A percentile compares a stretch with the other conserved stretches of the same genome.
Evolutionary conservation across 805 yeast genomes (phyloP).

Genomic region (Hanseniaspora lachancei): DNA sequence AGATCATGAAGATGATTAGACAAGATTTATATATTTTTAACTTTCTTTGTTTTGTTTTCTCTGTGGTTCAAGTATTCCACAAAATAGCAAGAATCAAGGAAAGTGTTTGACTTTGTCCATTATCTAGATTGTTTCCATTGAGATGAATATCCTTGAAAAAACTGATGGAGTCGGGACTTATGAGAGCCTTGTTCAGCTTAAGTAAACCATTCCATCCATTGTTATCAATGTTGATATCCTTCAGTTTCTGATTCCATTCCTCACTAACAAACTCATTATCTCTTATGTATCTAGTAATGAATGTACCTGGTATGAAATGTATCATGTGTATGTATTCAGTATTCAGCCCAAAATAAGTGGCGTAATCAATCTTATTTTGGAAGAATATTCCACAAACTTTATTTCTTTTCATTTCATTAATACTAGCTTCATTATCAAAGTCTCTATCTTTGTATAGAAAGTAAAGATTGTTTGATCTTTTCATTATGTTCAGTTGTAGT

Average conservation of each 20-base stretch:
- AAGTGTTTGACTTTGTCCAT: conserved; percentile 83
- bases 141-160: conserved; percentile 49
- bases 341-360: conserved; percentile 62
- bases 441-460: conserved; percentile 30
- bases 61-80: background rate
- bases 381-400: conserved; percentile 57
- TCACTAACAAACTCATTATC: conserved; percentile 40
- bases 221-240: conserved; percentile 33
- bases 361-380: conserved; percentile 60
- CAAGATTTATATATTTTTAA: conserved; percentile 13
- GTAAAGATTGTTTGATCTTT: conserved; percentile 43
- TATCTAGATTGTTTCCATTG: conserved; percentile 47
- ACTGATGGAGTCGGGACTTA: conserved; percentile 47
- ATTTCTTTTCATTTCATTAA: conserved; percentile 39
- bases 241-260: conserved; percentile 48
- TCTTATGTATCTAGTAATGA: conserved; percentile 50
- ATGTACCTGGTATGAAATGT: conserved; percentile 63
- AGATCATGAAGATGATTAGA: conserved; percentile 28
- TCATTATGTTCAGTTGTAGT: conserved; percentile 45
- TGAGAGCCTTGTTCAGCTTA: conserved; percentile 60
- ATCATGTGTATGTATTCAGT: conserved; percentile 65
- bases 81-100: conserved; percentile 33
- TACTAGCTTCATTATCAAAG: conserved; percentile 38
- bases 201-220: conserved; percentile 67
- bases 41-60: background rate